Conservation (phyloP, 2,329 filamentous ascomycete genomes). For the Penicillium glabrum region DNA sequence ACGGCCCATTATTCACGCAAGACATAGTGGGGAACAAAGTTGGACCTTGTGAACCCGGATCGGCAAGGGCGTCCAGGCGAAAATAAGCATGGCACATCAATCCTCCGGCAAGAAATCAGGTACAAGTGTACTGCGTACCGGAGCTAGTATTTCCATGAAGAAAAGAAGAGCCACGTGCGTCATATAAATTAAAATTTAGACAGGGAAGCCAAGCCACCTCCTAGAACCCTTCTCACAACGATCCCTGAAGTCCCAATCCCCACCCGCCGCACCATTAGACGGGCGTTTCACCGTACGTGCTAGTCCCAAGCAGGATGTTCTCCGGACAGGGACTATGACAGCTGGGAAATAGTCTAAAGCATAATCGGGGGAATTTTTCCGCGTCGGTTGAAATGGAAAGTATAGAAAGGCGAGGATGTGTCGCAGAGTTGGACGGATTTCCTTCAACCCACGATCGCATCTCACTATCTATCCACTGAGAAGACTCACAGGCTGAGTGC, state of each 20-base stretch:
- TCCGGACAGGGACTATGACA: constrained; percentile 1
- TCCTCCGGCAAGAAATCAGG: background rate
- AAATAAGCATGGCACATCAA: background rate
- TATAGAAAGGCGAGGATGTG: background rate
- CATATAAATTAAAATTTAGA: background rate
- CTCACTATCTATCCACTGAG: background rate
- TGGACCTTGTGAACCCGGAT: background rate
- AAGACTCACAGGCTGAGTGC: background rate
- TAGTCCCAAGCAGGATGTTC: constrained; percentile 3
- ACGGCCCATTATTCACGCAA: background rate
- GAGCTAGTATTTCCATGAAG: background rate
- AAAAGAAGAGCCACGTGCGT: background rate
- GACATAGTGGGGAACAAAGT: background rate
- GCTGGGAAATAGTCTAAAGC: background rate
- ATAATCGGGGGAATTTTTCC: background rate
- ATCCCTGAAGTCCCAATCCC: background rate
- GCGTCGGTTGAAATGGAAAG: background rate
- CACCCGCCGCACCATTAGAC: constrained; percentile 3
- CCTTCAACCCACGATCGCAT: background rate
- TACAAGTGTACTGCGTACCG: background rate
- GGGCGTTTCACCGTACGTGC: constrained; percentile 6
- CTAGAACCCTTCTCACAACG: background rate
- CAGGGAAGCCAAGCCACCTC: background rate
- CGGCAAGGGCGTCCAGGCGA: background rate
- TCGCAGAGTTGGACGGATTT: background rate